Base-by-base conservation (phyloP, 2,329 filamentous ascomycete genomes). In the Chrysoporthe austroafricana region DNA sequence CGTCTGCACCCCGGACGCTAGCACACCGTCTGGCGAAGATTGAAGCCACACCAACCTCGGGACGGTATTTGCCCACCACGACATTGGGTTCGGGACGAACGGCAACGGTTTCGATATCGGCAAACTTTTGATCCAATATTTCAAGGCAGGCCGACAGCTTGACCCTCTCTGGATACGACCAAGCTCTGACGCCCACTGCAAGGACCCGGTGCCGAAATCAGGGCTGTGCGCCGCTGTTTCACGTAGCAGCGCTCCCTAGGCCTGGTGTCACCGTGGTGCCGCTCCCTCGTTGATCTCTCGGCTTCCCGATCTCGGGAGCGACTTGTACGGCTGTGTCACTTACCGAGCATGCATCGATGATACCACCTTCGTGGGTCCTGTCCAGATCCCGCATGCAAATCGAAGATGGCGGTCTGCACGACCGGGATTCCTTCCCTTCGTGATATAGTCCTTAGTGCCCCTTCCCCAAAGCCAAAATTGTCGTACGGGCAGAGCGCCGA, bases 301-400 rank as follows among this genome's bases (percentile, higher is more conserved):
- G 61, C 67, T 52, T 69, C 48, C 64, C 67, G 64, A 63, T 58
- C 46, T 69, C 67, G 64, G 64, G 64, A 26, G 21, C n/a, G 9
- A 14, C 18, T 34, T 43, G 16, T 18, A 43, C 9, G 42, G 39
- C 26, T 61, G 21, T 61, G 43, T 54, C 43, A 32, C 52, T 58
- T 16, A 18, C 32, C 21, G 52, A n/a, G 21, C 54, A 14, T 16
- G 13, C 13, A 39, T 58, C 26, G 18, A 63, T 26, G 52, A 44
- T 26, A 36, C n/a, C 50, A 36, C 16, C 26, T 44, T 34, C 42
- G 48, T 26, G 43, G 21, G 21, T 50, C 21, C 21, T n/a, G 7
- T 18, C 26, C 7, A 59, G 26, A 26, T 21, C 50, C 39, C n/a
- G 39, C 39, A 18, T 44, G 26, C 62, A 16, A 48, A 56, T 64